Evolutionary conservation across 225 moss, liverwort and hornwort genomes (phyloP).

Genomic region (Polytrichum formosum): DNA sequence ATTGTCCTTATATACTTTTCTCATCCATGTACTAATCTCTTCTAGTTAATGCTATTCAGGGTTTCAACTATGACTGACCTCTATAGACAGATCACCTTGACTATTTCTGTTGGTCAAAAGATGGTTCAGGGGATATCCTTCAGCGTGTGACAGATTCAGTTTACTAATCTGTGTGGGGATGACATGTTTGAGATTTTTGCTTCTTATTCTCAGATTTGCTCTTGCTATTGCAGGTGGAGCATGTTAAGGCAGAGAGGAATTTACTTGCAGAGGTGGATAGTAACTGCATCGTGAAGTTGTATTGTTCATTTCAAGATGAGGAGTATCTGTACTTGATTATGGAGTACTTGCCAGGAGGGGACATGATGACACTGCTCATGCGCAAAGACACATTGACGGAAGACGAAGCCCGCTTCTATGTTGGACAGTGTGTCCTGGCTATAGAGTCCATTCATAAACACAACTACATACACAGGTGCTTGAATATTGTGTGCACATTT

Average conservation of each 20-base stretch:
- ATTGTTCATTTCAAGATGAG: constrained; percentile 89
- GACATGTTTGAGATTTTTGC: too few relatives aligned
- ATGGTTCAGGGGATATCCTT: too few relatives aligned
- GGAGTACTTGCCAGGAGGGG: constrained; percentile 96
- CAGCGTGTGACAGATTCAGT: too few relatives aligned
- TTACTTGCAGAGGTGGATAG: constrained; percentile 96
- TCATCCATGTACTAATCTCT: too few relatives aligned
- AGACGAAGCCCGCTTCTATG: constrained; percentile 91
- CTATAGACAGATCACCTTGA: too few relatives aligned
- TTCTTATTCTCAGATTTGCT: too few relatives aligned
- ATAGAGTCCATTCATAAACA: constrained; percentile 99
- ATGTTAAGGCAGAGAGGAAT: constrained; percentile 94
- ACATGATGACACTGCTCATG: constrained; percentile 99
- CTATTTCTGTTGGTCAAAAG: too few relatives aligned
- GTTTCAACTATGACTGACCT: too few relatives aligned
- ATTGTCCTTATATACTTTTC: too few relatives aligned
- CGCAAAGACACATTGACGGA: constrained; percentile 93
- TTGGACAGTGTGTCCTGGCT: constrained; percentile 89
- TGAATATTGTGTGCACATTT: too few relatives aligned
- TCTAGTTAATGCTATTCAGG: too few relatives aligned
- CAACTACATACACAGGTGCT: constrained; percentile 95
- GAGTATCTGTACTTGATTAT: constrained; percentile 95
- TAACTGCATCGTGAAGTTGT: constrained; percentile 92
- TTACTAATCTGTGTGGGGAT: too few relatives aligned
- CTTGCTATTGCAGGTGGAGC: constrained; percentile 72